Evolutionary conservation across 148 eudicot species (phyloP).

Genomic region (Polygonum maritimum): DNA sequence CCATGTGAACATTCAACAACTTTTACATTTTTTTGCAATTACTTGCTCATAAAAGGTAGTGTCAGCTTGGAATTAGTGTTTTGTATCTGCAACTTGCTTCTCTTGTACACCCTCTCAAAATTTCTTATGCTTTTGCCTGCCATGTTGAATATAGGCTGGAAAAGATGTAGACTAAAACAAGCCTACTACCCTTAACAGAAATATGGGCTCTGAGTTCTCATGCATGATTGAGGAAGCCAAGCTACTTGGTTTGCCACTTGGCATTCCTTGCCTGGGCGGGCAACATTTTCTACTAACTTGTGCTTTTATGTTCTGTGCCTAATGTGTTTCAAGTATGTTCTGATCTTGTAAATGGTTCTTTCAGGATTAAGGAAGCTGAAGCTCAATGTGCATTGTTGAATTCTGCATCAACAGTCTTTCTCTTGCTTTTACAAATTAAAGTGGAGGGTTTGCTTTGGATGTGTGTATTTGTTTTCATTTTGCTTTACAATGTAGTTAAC

Average conservation of each 20-base stretch:
- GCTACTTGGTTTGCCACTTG: constrained; percentile 57
- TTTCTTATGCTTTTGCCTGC: neutral
- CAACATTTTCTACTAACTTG: constrained; percentile 20
- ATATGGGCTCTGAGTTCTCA: constrained; percentile 89
- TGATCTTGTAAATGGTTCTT: constrained; percentile 11
- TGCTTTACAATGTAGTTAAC: neutral
- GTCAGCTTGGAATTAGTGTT: too few relatives aligned
- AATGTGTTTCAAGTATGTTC: neutral
- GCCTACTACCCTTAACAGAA: constrained; percentile 48
- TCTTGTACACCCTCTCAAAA: constrained; percentile 4
- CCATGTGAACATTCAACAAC: too few relatives aligned
- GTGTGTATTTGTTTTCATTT: neutral
- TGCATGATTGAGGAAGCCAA: constrained; percentile 89
- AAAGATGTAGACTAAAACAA: constrained; percentile 40
- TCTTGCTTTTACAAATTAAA: neutral
- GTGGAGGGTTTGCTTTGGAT: neutral
- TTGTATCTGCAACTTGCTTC: neutral
- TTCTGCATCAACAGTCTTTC: constrained; percentile 37
- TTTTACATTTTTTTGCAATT: too few relatives aligned
- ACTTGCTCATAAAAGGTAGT: too few relatives aligned
- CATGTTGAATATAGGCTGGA: constrained; percentile 37
- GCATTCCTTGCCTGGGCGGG: constrained; percentile 92
- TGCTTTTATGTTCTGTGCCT: neutral
- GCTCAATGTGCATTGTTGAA: constrained; percentile 89
- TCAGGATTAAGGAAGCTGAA: constrained; percentile 93